These are phyloP conservation scores for Euphrasia confusa DNA, from an alignment of 257 asterid genomes.

Conservation along the genomic window DNA sequence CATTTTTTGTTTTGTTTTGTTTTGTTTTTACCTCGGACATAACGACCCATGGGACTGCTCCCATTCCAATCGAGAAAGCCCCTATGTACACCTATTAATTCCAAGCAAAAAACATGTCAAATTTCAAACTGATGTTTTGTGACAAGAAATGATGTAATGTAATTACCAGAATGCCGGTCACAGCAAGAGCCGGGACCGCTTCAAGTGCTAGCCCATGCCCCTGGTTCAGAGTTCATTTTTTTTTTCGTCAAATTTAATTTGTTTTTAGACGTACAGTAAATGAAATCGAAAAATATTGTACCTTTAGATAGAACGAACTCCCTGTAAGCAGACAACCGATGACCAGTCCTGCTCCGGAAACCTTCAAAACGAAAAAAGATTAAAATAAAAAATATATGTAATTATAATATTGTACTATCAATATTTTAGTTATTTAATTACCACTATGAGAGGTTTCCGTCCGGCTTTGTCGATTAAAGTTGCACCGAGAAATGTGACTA, in stretches of 20 bases:
- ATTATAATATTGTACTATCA: no score
- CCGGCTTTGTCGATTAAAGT: constrained; percentile 71
- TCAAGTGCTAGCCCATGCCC: constrained; percentile 50
- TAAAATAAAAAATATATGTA: no score
- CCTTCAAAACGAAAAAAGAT: constrained; percentile 42
- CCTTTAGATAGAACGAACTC: constrained; percentile 75
- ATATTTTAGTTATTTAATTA: constrained; percentile 25
- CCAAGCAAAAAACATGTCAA: no score
- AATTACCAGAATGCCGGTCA: constrained; percentile 79
- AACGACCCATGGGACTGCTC: constrained; percentile 99
- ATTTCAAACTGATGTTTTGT: constrained; percentile 3
- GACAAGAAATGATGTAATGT: not conserved
- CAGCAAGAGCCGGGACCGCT: constrained; percentile 70
- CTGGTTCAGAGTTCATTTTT: constrained; percentile 31
- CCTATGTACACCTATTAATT: constrained; percentile 90
- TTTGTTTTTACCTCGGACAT: constrained; percentile 76
- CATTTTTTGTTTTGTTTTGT: not conserved
- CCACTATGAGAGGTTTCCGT: constrained; percentile 84
- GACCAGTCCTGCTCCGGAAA: constrained; percentile 74
- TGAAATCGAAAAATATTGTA: constrained; percentile 17
- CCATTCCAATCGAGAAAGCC: constrained; percentile 88
- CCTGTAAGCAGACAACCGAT: constrained; percentile 71
- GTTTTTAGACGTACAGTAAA: not conserved
- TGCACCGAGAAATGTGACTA: constrained; percentile 75
- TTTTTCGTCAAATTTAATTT: no score